Percentiles rank a stretch among this genome's conserved stretches.
Evolutionary conservation across 2,329 filamentous ascomycete genomes (phyloP).

Genomic region (Cytospora leucostoma): DNA sequence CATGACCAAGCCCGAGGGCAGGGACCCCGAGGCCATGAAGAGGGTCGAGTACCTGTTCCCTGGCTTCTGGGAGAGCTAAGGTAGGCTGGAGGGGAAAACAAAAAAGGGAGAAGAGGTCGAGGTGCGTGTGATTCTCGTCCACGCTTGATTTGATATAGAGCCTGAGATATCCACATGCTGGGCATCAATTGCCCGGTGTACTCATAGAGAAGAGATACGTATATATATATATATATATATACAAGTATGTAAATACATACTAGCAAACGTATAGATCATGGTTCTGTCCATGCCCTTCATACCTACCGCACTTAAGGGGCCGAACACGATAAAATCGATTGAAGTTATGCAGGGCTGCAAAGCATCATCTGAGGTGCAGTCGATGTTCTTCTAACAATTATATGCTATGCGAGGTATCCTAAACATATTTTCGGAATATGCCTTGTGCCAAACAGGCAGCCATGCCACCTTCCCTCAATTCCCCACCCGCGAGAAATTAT

Average conservation of each 20-base stretch:
- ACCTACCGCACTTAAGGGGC: not conserved
- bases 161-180: conserved; percentile 2
- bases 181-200: not conserved
- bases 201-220: not conserved
- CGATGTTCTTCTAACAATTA: conserved; percentile 11
- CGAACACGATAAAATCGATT: not conserved
- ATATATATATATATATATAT: conserved; percentile 1
- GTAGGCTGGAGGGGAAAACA: too few species aligned
- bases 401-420: conserved; percentile 22
- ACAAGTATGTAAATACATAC: not conserved
- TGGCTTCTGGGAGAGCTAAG: conserved; percentile 62
- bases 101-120: not conserved
- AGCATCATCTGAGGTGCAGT: not conserved
- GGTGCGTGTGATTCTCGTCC: conserved; percentile 1
- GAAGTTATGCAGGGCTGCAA: not conserved
- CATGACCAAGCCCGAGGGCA: conserved; percentile 79
- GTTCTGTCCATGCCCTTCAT: not conserved
- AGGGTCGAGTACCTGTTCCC: conserved; percentile 88
- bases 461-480: not conserved
- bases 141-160: not conserved
- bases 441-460: conserved; percentile 9
- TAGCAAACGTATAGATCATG: not conserved
- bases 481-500: not conserved
- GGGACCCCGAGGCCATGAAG: conserved; percentile 72
- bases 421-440: conserved; percentile 6